Evolutionary conservation across 176 grass and related monocot species (phyloP).

Genomic region (Oryza glumipatula): DNA sequence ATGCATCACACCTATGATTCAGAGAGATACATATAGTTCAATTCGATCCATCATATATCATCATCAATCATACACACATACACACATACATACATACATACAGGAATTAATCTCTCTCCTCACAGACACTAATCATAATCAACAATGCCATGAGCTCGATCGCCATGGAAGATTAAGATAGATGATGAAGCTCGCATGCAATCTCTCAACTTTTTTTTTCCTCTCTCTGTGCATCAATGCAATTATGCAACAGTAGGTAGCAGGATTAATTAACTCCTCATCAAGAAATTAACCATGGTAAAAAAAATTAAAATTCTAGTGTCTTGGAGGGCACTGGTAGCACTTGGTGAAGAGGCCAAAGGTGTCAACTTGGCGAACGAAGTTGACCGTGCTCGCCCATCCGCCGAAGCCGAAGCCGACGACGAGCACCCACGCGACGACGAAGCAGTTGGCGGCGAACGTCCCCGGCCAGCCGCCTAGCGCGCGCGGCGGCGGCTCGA

Average conservation of each 20-base stretch:
- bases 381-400: slow-evolving; percentile 92
- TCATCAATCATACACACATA: slow-evolving; percentile 8
- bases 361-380: slow-evolving; percentile 70
- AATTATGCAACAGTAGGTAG: not conserved
- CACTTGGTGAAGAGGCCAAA: slow-evolving; percentile 98
- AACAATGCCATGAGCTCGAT: not conserved
- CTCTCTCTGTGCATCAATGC: not conserved
- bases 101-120: not conserved
- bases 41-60: slow-evolving; percentile 25
- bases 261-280: not conserved
- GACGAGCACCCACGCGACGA: slow-evolving; percentile 85
- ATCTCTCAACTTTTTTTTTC: not conserved
- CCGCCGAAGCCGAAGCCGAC: slow-evolving; percentile 94
- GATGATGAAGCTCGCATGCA: not conserved
- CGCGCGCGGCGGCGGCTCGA: slow-evolving; percentile 73
- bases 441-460: slow-evolving; percentile 69
- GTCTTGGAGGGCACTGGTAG: slow-evolving; percentile 91
- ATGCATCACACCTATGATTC: not conserved
- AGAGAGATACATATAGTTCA: not conserved
- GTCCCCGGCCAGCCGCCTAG: slow-evolving; percentile 71
- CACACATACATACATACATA: not conserved
- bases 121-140: not conserved
- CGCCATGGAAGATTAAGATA: not conserved
- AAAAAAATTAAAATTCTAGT: slow-evolving; percentile 30
- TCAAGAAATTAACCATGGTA: not conserved